These are phyloP conservation scores for Oemleria cerasiformis DNA, from an alignment of 306 rosid species.

Conservation along the genomic window DNA sequence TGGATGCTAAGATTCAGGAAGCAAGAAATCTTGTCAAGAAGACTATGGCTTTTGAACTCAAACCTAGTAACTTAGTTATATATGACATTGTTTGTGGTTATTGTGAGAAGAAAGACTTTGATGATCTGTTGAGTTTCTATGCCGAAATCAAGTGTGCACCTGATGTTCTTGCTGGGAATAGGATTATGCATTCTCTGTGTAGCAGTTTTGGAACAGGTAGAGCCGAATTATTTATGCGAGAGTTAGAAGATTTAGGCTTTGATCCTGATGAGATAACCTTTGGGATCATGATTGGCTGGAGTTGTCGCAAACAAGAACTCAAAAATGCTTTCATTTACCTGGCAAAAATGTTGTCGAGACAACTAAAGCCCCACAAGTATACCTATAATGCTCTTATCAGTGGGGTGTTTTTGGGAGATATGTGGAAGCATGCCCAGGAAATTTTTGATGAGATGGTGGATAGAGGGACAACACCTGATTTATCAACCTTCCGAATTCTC, in stretches of 20 bases:
- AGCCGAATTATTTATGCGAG: conserved; percentile 49
- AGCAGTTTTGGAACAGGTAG: conserved; percentile 48
- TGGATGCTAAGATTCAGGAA: conserved; percentile 60
- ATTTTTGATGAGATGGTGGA: conserved; percentile 83
- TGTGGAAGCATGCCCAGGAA: conserved; percentile 49
- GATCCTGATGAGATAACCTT: conserved; percentile 66
- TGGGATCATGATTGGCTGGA: conserved; percentile 87
- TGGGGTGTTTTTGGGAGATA: conserved; percentile 59
- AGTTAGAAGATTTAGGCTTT: conserved; percentile 56
- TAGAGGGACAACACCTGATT: conserved; percentile 51
- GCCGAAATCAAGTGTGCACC: conserved; percentile 53
- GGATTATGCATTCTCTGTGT: conserved; percentile 58
- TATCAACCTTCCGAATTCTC: conserved; percentile 63
- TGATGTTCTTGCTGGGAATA: conserved; percentile 56
- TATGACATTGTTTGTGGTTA: conserved; percentile 73
- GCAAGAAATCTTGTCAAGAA: conserved; percentile 72
- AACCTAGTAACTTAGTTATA: conserved; percentile 42
- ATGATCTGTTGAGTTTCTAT: conserved; percentile 74
- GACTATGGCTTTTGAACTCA: conserved; percentile 38
- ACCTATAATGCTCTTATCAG: conserved; percentile 77
- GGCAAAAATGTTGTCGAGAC: conserved; percentile 47
- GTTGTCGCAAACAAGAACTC: conserved; percentile 58
- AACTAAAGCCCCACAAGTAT: conserved; percentile 40
- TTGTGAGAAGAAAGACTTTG: conserved; percentile 80
- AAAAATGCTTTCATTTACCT: conserved; percentile 53